Evolutionary conservation across 306 rosid species (phyloP), one percentile per base, ranked within the genome.

Genomic region (Quercus agrifolia): DNA sequence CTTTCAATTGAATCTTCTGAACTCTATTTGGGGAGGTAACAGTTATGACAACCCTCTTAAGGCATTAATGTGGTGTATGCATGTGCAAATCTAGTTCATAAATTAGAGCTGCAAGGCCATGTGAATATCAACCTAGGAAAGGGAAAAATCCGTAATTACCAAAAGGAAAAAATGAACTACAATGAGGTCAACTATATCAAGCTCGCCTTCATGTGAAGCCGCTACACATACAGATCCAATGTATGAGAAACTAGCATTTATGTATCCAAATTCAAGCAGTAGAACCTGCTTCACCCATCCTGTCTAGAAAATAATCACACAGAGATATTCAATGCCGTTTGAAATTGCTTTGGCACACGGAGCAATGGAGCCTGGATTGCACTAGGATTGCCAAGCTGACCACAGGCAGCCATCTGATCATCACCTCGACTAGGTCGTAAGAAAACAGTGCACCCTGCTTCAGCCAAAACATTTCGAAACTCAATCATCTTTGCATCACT

Each of bases 401-500:
- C 98, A 73, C 98, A 94, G 17, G 98, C 97, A 52, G 98, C 98
- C 98, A 94, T 94, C 86, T 89, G 97, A 84, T 94, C 98, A 62
- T 94, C 93, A 10, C 97, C 97, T 85, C 97, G 84, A 79, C 98
- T 92, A 12, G 74, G 91, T 70, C 97, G 81, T 78, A 92, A 56
- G 77, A 94, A 87, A 21, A 92, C 98, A 15, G 35, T 69, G 44
- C 91, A 85, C 41, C 97, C 92, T 31, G 86, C 92, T 71, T 59
- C 89, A 2, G 97, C 97, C 81, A 94, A 80, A 55, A 58, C 81
- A 77, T 94, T 94, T 54, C 97, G 89, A 81, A 94, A 92, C 81
- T 92, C 93, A 3, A 92, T 64, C 83, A 91, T 92, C 81, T 92
- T 91, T 83, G 88, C 89, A 17, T 89, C 92, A 58, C 83, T 78